A percentile compares a stretch with the other conserved stretches of the same genome.
Evolutionary conservation across 192 early-diverging fungal genomes (phyloP).

Genomic region (Backusella parvicylindrica): DNA sequence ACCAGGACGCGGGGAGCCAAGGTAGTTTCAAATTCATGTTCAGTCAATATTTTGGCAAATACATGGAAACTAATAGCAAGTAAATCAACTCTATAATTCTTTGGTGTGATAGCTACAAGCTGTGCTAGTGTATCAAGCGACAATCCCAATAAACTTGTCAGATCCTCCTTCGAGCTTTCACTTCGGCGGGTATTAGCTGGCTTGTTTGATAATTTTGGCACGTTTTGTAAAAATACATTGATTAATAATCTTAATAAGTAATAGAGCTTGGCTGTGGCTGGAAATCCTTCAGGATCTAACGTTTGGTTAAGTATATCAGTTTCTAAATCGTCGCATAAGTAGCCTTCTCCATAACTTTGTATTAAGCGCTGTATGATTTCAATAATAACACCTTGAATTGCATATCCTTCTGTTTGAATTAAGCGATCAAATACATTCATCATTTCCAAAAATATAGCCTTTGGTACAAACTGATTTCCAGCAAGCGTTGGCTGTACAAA

Average conservation of each 20-base stretch:
- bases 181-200: not conserved
- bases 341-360: slow-evolving; percentile 29
- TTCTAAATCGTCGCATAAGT: slow-evolving; percentile 40
- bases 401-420: slow-evolving; percentile 63
- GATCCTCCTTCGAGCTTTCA: slow-evolving; percentile 15
- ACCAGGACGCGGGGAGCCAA: slow-evolving; percentile 44
- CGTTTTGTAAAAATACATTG: slow-evolving; percentile 43
- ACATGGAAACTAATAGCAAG: slow-evolving; percentile 50
- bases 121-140: slow-evolving; percentile 44
- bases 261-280: slow-evolving; percentile 37
- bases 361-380: slow-evolving; percentile 49
- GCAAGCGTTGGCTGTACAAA: slow-evolving; percentile 47
- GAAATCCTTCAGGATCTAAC: slow-evolving; percentile 32
- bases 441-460: slow-evolving; percentile 63
- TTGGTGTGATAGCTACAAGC: slow-evolving; percentile 40
- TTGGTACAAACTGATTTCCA: slow-evolving; percentile 35
- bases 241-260: slow-evolving; percentile 39
- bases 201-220: slow-evolving; percentile 34
- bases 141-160: slow-evolving; percentile 24
- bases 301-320: slow-evolving; percentile 15
- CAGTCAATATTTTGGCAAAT: slow-evolving; percentile 40
- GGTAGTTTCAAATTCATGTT: slow-evolving; percentile 38
- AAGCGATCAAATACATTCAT: slow-evolving; percentile 69
- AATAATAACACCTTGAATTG: slow-evolving; percentile 53
- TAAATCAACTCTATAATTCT: slow-evolving; percentile 44